These are phyloP conservation scores for Daldinia loculata DNA, from an alignment of 495 filamentous ascomycete species.

Conservation along the genomic window DNA sequence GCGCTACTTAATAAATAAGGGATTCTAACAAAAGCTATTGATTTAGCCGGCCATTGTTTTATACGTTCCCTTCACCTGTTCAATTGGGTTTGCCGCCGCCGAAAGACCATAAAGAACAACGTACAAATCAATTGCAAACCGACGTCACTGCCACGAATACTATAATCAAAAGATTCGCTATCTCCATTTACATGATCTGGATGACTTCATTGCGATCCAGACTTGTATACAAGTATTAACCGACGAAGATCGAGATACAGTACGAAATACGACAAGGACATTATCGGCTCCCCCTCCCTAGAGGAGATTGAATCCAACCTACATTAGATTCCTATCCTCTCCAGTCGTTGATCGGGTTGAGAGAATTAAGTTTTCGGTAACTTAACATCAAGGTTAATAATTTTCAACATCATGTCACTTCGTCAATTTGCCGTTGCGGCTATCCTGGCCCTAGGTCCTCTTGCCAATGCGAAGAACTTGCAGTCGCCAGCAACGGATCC, in stretches of 20 bases:
- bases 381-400: constrained; percentile 5
- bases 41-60: constrained; percentile 38
- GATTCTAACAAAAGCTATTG: constrained; percentile 29
- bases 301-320: constrained; percentile 29
- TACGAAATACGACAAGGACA: constrained; percentile 21
- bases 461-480: constrained; percentile 15
- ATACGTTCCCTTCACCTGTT: constrained; percentile 21
- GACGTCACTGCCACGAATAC: constrained; percentile 12
- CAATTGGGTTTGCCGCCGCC: constrained; percentile 10
- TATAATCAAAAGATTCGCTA: constrained; percentile 20
- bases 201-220: constrained; percentile 11
- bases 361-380: constrained; percentile 25
- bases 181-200: constrained; percentile 34
- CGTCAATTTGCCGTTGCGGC: constrained; percentile 41
- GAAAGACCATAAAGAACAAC: constrained; percentile 25
- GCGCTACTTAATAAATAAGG: constrained; percentile 24
- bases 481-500: constrained; percentile 29
- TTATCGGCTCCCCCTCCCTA: constrained; percentile 16
- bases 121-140: constrained; percentile 3
- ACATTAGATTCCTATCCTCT: constrained; percentile 35
- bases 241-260: constrained; percentile 9
- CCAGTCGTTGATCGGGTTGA: constrained; percentile 43
- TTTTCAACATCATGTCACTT: constrained; percentile 41
- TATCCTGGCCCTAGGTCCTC: constrained; percentile 37
- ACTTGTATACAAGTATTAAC: constrained; percentile 9